Percentiles rank a stretch among this genome's conserved stretches.
phyloP scores from a whole-genome alignment of 257 asterid genomes.

The Verbascum thapsus region DNA sequence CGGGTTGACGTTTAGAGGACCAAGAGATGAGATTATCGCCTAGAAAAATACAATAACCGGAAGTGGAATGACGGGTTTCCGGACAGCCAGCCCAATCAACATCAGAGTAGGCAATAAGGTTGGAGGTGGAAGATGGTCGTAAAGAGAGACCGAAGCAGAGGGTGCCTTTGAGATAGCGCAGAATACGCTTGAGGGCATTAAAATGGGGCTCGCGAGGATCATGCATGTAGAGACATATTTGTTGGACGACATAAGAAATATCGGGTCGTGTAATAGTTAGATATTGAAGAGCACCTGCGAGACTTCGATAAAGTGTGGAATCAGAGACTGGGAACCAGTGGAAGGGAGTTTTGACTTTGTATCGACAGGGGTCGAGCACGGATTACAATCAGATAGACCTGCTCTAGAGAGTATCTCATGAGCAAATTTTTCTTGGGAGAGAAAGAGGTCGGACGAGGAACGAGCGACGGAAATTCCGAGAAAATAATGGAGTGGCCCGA shows the following conservation, averaged over 20 bases:
- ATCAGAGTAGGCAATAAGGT: not conserved
- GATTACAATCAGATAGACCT: not conserved
- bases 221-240: not conserved
- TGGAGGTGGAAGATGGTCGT: not conserved
- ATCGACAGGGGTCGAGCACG: not conserved
- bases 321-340: not conserved
- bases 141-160: not conserved
- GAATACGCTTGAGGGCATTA: not conserved
- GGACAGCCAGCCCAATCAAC: not conserved
- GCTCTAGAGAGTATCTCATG: not conserved
- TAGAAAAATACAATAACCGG: not conserved
- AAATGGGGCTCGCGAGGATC: not conserved
- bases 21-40: too few species aligned
- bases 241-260: not conserved
- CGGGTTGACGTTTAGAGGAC: too few species aligned
- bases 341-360: not conserved
- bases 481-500: not conserved
- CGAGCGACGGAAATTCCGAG: conserved; percentile 20
- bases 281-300: not conserved
- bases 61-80: not conserved
- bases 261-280: not conserved
- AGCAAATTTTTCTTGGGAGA: conserved; percentile 8
- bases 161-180: not conserved
- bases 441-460: not conserved
- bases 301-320: not conserved